A percentile compares a stretch with the other conserved stretches of the same genome.
Conservation (phyloP, 306 rosid species). For the Glycine latifolia region DNA sequence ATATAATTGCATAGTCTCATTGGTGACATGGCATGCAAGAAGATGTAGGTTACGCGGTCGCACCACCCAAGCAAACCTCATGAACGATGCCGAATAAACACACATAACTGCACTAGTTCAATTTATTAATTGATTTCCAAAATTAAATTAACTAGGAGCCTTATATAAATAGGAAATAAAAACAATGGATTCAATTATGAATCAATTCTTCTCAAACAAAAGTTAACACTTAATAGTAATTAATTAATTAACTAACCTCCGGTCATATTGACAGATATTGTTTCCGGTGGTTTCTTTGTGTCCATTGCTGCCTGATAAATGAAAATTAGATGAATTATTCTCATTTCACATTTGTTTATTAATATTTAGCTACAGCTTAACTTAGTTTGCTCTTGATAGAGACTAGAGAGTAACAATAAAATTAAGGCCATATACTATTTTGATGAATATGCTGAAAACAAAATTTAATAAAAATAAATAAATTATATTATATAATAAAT, state of each 20-base stretch:
- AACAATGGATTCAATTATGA: background rate
- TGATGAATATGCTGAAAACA: background rate
- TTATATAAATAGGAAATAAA: background rate
- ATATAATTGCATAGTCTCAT: slow-evolving; percentile 56
- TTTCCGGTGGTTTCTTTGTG: slow-evolving; percentile 69
- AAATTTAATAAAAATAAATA: background rate
- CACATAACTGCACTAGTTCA: slow-evolving; percentile 49
- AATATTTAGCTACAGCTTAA: background rate
- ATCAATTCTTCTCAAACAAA: background rate
- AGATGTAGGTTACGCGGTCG: slow-evolving; percentile 55
- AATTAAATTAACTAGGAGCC: background rate
- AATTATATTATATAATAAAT: too few species aligned
- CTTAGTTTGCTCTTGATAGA: background rate
- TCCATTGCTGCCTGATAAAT: slow-evolving; percentile 58
- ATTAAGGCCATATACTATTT: background rate
- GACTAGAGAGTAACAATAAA: background rate
- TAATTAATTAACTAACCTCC: slow-evolving; percentile 47
- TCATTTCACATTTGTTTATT: background rate
- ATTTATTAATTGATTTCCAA: background rate
- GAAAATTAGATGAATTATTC: background rate
- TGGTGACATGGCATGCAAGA: slow-evolving; percentile 49
- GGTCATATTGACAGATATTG: slow-evolving; percentile 63
- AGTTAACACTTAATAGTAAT: background rate
- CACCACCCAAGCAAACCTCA: slow-evolving; percentile 64
- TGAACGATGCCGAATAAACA: slow-evolving; percentile 51